These are phyloP conservation scores for Neofusicoccum ribis DNA, from an alignment of 2,329 filamentous ascomycete species.

Conservation along the genomic window DNA sequence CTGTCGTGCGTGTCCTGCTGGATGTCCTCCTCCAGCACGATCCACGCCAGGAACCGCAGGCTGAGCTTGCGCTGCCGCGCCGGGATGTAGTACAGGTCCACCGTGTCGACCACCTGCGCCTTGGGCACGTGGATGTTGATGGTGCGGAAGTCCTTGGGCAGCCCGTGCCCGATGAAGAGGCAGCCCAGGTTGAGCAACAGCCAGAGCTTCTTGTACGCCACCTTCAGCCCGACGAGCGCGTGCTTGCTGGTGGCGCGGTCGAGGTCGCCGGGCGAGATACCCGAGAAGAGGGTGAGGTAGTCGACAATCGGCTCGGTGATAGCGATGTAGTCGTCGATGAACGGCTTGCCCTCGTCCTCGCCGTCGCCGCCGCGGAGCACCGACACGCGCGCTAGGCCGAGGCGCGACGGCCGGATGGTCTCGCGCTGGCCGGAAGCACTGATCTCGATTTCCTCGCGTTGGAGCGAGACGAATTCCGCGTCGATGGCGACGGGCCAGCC, in stretches of 20 bases:
- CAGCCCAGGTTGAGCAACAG: constrained; percentile 91
- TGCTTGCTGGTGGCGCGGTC: constrained; percentile 77
- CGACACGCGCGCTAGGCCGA: constrained; percentile 89
- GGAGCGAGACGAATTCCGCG: constrained; percentile 92
- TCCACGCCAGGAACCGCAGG: constrained; percentile 88
- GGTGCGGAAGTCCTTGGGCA: constrained; percentile 94
- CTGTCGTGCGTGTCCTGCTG: constrained; percentile 91
- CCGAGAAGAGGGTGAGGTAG: constrained; percentile 91
- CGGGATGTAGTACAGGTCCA: constrained; percentile 84
- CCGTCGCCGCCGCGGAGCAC: constrained; percentile 69
- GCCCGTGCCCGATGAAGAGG: constrained; percentile 88
- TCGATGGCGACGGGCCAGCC: constrained; percentile 84
- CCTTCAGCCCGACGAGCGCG: constrained; percentile 82
- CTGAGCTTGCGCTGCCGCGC: constrained; percentile 82
- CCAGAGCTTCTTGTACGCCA: constrained; percentile 98
- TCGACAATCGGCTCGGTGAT: constrained; percentile 91
- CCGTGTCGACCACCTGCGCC: constrained; percentile 89
- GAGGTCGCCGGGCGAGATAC: constrained; percentile 82
- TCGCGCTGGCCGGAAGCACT: constrained; percentile 91
- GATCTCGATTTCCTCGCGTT: constrained; percentile 93
- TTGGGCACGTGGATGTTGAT: constrained; percentile 97
- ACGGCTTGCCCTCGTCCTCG: constrained; percentile 72
- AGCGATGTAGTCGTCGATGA: constrained; percentile 96
- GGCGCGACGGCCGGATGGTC: constrained; percentile 86
- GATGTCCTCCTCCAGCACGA: constrained; percentile 88